Evolutionary conservation across 768 basidiomycete species (phyloP).

Genomic region (Suillus cothurnatus): DNA sequence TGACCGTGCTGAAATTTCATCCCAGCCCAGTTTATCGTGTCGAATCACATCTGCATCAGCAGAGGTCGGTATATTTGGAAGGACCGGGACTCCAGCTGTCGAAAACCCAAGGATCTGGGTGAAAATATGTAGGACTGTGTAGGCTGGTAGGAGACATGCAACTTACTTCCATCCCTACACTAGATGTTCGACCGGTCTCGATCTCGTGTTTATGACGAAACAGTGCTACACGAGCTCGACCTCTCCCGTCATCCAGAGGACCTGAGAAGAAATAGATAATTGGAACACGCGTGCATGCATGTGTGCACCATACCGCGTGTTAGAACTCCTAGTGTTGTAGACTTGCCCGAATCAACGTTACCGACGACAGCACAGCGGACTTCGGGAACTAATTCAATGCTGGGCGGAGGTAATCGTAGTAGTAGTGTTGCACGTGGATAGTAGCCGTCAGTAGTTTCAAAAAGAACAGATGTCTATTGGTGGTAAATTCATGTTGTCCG

Average conservation of each 20-base stretch:
- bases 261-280: slow-evolving; percentile 41
- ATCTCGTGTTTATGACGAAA: slow-evolving; percentile 98
- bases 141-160: background rate
- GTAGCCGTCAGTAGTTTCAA: slow-evolving; percentile 41
- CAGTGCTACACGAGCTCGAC: slow-evolving; percentile 80
- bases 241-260: slow-evolving; percentile 78
- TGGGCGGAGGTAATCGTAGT: slow-evolving; percentile 74
- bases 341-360: slow-evolving; percentile 94
- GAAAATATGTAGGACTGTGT: background rate
- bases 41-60: slow-evolving; percentile 65
- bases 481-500: background rate
- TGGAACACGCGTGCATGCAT: slow-evolving; percentile 18
- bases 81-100: slow-evolving; percentile 72
- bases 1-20: slow-evolving; percentile 86
- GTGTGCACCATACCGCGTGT: slow-evolving; percentile 68
- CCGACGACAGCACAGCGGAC: slow-evolving; percentile 96
- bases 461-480: slow-evolving; percentile 56
- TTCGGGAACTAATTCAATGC: slow-evolving; percentile 81
- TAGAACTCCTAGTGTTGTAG: slow-evolving; percentile 90
- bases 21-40: slow-evolving; percentile 92
- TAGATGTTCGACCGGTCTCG: slow-evolving; percentile 93
- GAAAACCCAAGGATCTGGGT: slow-evolving; percentile 86
- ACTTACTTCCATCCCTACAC: slow-evolving; percentile 93
- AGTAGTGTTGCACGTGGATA: slow-evolving; percentile 63
- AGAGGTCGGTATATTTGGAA: slow-evolving; percentile 62